These are phyloP conservation scores for Cylindrotheca closterium DNA, from an alignment of 108 stramenopile genomes.

Conservation along the genomic window DNA sequence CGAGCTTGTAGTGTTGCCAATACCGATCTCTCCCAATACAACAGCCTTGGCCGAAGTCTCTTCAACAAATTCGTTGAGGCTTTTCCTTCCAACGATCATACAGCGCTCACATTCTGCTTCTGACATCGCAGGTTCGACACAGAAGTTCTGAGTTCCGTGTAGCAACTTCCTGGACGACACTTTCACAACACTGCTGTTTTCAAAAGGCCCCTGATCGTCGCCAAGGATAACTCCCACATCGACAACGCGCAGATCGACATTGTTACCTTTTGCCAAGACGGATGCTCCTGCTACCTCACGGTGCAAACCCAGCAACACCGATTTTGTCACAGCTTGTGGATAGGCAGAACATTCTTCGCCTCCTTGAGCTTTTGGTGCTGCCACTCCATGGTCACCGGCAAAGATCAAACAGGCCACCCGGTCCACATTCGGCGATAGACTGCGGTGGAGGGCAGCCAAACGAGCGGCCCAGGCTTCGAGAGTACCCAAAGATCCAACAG, in stretches of 20 bases:
- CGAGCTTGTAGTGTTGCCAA: slow-evolving; percentile 82
- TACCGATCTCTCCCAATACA: slow-evolving; percentile 80
- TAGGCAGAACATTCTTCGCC: slow-evolving; percentile 69
- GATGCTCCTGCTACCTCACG: slow-evolving; percentile 59
- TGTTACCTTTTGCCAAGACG: slow-evolving; percentile 52
- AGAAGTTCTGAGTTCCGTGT: slow-evolving; percentile 63
- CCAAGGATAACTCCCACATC: slow-evolving; percentile 63
- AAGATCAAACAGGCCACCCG: slow-evolving; percentile 60
- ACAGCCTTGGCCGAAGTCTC: slow-evolving; percentile 32
- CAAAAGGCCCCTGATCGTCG: slow-evolving; percentile 14
- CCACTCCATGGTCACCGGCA: slow-evolving; percentile 81
- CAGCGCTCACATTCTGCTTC: slow-evolving; percentile 45
- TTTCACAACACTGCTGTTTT: slow-evolving; percentile 30
- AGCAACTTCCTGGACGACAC: slow-evolving; percentile 32
- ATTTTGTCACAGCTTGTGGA: slow-evolving; percentile 65
- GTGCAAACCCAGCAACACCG: slow-evolving; percentile 56
- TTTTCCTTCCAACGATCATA: slow-evolving; percentile 38
- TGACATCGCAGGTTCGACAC: slow-evolving; percentile 63
- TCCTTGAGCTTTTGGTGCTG: slow-evolving; percentile 45
- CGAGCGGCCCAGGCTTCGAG: slow-evolving; percentile 76
- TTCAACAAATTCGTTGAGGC: slow-evolving; percentile 23
- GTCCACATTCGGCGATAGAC: slow-evolving; percentile 29
- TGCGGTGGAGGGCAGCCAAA: slow-evolving; percentile 51
- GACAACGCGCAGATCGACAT: slow-evolving; percentile 51
- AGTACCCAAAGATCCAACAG: slow-evolving; percentile 71